These are phyloP conservation scores for Pseudoneurospora amorphoporcata DNA, from an alignment of 495 filamentous ascomycete species.

Conservation along the genomic window DNA sequence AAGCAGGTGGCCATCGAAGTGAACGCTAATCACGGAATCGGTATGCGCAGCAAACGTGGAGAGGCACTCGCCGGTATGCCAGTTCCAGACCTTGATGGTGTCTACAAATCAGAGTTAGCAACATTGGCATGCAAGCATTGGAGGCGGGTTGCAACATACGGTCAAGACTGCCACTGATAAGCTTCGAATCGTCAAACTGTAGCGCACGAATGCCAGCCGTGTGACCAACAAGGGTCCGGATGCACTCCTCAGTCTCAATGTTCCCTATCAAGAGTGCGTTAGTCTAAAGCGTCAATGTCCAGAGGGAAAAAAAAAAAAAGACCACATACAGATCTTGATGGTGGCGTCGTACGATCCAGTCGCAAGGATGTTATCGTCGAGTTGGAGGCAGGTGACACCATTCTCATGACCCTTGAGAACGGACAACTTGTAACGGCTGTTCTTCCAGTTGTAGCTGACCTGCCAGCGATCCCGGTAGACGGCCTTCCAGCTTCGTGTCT, in stretches of 20 bases:
- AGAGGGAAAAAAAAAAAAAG: neutral
- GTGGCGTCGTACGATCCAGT: slow-evolving; percentile 93
- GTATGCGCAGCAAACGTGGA: slow-evolving; percentile 69
- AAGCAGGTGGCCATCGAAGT: slow-evolving; percentile 74
- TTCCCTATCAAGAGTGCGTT: slow-evolving; percentile 39
- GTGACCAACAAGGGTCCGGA: slow-evolving; percentile 76
- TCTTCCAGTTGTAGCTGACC: slow-evolving; percentile 76
- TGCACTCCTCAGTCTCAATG: slow-evolving; percentile 73
- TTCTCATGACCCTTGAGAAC: slow-evolving; percentile 84
- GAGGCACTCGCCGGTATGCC: slow-evolving; percentile 82
- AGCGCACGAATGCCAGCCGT: slow-evolving; percentile 72
- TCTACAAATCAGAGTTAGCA: slow-evolving; percentile 14
- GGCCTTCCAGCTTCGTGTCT: slow-evolving; percentile 77
- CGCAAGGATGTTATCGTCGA: slow-evolving; percentile 84
- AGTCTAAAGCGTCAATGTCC: neutral
- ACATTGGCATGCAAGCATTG: neutral
- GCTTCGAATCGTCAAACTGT: slow-evolving; percentile 83
- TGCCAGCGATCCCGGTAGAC: slow-evolving; percentile 26
- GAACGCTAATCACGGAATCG: slow-evolving; percentile 69
- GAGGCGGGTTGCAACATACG: slow-evolving; percentile 4
- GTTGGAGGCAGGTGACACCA: slow-evolving; percentile 92
- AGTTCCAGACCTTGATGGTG: slow-evolving; percentile 90
- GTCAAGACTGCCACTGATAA: slow-evolving; percentile 26
- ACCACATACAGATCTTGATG: slow-evolving; percentile 67
- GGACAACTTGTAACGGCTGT: slow-evolving; percentile 73